phyloP scores from a whole-genome alignment of 805 yeast genomes.

The Starmerella vitae region DNA sequence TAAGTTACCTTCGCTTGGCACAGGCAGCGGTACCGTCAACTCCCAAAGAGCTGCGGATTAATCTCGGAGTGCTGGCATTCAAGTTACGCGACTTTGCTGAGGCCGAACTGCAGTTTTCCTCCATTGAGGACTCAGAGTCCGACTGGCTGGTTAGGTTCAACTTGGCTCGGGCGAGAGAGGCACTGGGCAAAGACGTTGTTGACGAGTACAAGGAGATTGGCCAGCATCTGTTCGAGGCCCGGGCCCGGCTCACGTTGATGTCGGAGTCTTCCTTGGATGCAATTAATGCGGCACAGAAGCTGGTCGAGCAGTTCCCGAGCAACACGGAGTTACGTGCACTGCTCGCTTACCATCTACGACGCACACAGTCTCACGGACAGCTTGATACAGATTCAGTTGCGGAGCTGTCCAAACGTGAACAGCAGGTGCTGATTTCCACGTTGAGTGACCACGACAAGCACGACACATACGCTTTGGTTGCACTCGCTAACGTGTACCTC shows the following conservation, averaged over 20 bases:
- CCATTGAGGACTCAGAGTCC: slow-evolving; percentile 34
- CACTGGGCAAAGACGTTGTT: slow-evolving; percentile 29
- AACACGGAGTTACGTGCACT: slow-evolving; percentile 79
- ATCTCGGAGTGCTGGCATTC: slow-evolving; percentile 72
- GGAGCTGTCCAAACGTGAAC: slow-evolving; percentile 41
- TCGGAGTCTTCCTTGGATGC: neutral
- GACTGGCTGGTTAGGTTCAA: slow-evolving; percentile 43
- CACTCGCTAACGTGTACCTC: slow-evolving; percentile 79
- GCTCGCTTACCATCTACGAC: slow-evolving; percentile 72
- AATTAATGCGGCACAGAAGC: slow-evolving; percentile 21
- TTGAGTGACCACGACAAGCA: slow-evolving; percentile 64
- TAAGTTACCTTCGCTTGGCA: slow-evolving; percentile 49
- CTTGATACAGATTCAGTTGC: slow-evolving; percentile 27
- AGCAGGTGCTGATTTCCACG: slow-evolving; percentile 72
- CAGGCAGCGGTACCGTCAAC: slow-evolving; percentile 36
- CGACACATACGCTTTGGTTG: slow-evolving; percentile 77
- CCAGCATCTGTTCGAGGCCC: slow-evolving; percentile 9
- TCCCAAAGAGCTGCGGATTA: slow-evolving; percentile 43
- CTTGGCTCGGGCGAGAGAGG: slow-evolving; percentile 61
- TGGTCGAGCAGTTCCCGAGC: slow-evolving; percentile 42
- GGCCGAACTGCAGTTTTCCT: slow-evolving; percentile 30
- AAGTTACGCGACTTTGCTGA: slow-evolving; percentile 45
- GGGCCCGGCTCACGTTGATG: slow-evolving; percentile 10
- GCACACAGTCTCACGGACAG: slow-evolving; percentile 1
- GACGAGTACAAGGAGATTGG: slow-evolving; percentile 33